Conservation (phyloP, 1,284 basidiomycete genomes). For the Trametes hirsuta region DNA sequence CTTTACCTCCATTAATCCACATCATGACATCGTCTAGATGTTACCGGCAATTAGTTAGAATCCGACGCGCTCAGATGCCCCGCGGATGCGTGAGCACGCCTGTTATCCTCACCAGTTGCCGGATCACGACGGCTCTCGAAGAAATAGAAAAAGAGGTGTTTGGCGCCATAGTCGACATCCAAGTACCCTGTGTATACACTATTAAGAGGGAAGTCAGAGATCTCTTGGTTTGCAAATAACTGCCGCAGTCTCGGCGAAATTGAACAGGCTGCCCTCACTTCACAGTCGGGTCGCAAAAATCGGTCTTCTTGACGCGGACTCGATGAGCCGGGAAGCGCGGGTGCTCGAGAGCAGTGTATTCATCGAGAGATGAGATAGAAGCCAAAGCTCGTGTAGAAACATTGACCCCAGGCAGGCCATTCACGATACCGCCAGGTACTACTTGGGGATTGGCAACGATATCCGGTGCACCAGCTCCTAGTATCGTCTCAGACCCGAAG, state of each 20-base stretch:
- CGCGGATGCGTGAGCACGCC: background rate
- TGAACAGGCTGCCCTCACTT: constrained; percentile 37
- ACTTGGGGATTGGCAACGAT: background rate
- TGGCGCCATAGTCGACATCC: constrained; percentile 60
- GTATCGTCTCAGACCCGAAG: constrained; percentile 2
- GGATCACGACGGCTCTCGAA: constrained; percentile 79
- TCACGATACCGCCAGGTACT: too few relatives aligned
- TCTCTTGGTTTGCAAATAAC: background rate
- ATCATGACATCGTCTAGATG: constrained; percentile 63
- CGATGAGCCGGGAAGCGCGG: constrained; percentile 52
- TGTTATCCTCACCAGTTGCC: constrained; percentile 42
- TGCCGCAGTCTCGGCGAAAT: background rate
- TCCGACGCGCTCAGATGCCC: background rate
- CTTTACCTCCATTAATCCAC: constrained; percentile 70
- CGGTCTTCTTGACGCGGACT: constrained; percentile 62
- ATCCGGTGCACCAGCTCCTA: background rate
- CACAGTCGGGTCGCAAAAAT: constrained; percentile 69
- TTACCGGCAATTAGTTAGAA: background rate
- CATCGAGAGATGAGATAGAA: constrained; percentile 37
- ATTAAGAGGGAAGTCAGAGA: background rate
- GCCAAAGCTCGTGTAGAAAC: constrained; percentile 26
- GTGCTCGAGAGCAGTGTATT: constrained; percentile 49
- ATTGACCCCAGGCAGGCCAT: constrained; percentile 2
- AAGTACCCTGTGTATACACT: constrained; percentile 66
- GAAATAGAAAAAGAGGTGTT: constrained; percentile 84